A percentile compares a stretch with the other conserved stretches of the same genome.
These are phyloP conservation scores for Dactylellina drechsleri DNA, from an alignment of 2,329 filamentous ascomycete genomes.

Conservation along the genomic window DNA sequence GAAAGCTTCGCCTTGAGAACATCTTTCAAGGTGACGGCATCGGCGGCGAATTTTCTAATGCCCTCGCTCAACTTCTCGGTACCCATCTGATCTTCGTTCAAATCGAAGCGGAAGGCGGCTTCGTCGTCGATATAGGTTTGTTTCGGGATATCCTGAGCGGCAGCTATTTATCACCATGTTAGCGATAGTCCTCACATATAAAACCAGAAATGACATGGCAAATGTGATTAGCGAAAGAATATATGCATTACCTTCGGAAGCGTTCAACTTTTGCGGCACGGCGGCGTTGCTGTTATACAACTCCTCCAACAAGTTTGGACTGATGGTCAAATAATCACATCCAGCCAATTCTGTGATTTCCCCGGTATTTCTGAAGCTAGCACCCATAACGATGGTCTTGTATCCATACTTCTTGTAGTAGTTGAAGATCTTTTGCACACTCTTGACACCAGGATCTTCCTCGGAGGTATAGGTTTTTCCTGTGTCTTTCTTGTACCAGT, in stretches of 20 bases:
- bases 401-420: conserved; percentile 99
- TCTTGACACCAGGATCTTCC: conserved; percentile 96
- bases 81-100: conserved; percentile 99
- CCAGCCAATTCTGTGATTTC: conserved; percentile 98
- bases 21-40: conserved; percentile 91
- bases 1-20: conserved; percentile 88
- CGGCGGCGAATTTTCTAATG: conserved; percentile 99
- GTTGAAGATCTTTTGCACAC: conserved; percentile 94
- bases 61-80: conserved; percentile 99
- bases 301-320: conserved; percentile 94
- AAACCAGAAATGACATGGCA: neutral
- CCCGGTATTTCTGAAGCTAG: conserved; percentile 93
- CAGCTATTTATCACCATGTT: conserved; percentile 60
- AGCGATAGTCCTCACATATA: conserved; percentile 8
- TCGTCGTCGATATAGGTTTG: conserved; percentile 91
- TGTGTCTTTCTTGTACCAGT: conserved; percentile 97
- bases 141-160: conserved; percentile 80
- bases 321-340: conserved; percentile 98
- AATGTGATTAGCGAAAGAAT: neutral
- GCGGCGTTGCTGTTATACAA: conserved; percentile 82
- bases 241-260: conserved; percentile 65
- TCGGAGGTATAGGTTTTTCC: conserved; percentile 92
- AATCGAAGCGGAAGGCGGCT: conserved; percentile 92
- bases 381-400: conserved; percentile 99
- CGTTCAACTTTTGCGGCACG: conserved; percentile 93